Evolutionary conservation across 1,139 yeast genomes (phyloP).

Genomic region (Taphrina betulina): DNA sequence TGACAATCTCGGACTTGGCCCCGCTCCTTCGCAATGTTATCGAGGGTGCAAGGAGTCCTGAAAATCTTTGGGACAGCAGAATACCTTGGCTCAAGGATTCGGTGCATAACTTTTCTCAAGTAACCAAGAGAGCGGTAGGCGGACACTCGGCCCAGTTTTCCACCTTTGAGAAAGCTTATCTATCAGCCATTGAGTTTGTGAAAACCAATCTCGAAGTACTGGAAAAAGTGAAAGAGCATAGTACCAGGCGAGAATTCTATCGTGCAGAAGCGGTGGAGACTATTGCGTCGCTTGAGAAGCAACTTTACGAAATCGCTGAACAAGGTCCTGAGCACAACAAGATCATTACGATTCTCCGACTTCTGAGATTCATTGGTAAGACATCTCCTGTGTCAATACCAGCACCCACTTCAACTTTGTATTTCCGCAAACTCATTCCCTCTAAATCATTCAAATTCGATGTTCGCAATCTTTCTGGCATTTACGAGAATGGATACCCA

Average conservation of each 20-base stretch:
- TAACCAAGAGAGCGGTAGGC: constrained; percentile 10
- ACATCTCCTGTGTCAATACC: background rate
- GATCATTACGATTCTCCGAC: constrained; percentile 1
- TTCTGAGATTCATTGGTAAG: background rate
- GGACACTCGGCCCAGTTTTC: constrained; percentile 4
- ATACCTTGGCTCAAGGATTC: constrained; percentile 20
- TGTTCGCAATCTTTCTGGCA: background rate
- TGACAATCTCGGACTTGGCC: background rate
- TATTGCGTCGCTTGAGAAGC: background rate
- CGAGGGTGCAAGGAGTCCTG: background rate
- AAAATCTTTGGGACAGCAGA: background rate
- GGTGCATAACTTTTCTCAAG: background rate
- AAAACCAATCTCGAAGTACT: constrained; percentile 1
- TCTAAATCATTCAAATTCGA: background rate
- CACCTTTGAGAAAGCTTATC: constrained; percentile 2
- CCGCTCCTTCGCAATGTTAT: background rate
- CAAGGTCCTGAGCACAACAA: background rate
- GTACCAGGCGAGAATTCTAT: background rate
- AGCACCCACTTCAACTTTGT: background rate
- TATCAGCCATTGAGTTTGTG: background rate
- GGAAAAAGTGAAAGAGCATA: background rate
- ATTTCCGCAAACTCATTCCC: background rate
- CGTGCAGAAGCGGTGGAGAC: background rate
- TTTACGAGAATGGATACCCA: constrained; percentile 6
- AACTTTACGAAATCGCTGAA: background rate